Percentiles rank a stretch among this genome's conserved stretches.
Evolutionary conservation across 129 eudicot species (phyloP).

Genomic region (Artemisia annua): DNA sequence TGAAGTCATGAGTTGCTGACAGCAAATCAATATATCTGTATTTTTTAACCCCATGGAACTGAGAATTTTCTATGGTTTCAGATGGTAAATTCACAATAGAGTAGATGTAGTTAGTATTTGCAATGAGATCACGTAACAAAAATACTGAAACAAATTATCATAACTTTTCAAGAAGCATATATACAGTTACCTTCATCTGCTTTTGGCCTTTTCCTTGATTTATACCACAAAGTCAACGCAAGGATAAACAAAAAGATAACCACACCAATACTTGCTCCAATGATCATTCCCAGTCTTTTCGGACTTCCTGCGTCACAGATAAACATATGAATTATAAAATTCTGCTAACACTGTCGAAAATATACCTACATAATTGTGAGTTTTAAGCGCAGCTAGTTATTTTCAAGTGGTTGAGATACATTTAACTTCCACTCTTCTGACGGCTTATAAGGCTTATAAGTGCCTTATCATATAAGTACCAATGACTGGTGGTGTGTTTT

Average conservation of each 20-base stretch:
- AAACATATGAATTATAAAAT: background rate
- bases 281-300: slow-evolving; percentile 39
- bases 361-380: too few relatives aligned
- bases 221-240: slow-evolving; percentile 41
- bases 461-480: too few relatives aligned
- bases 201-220: slow-evolving; percentile 35
- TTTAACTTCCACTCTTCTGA: too few relatives aligned
- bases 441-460: too few relatives aligned
- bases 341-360: too few relatives aligned
- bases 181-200: slow-evolving; percentile 31
- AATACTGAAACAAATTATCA: background rate
- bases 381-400: too few relatives aligned
- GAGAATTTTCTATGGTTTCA: slow-evolving; percentile 40
- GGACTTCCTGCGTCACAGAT: slow-evolving; percentile 43
- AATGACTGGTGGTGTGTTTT: too few relatives aligned
- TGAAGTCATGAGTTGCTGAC: slow-evolving; percentile 51
- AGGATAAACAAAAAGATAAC: slow-evolving; percentile 38
- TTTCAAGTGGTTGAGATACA: too few relatives aligned
- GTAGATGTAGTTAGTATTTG: background rate
- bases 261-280: slow-evolving; percentile 56
- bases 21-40: slow-evolving; percentile 53
- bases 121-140: slow-evolving; percentile 14
- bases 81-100: slow-evolving; percentile 12
- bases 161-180: background rate
- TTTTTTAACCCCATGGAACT: slow-evolving; percentile 44